phyloP scores from a whole-genome alignment of 2,329 filamentous ascomycete species.

The Fusarium lateritium region DNA sequence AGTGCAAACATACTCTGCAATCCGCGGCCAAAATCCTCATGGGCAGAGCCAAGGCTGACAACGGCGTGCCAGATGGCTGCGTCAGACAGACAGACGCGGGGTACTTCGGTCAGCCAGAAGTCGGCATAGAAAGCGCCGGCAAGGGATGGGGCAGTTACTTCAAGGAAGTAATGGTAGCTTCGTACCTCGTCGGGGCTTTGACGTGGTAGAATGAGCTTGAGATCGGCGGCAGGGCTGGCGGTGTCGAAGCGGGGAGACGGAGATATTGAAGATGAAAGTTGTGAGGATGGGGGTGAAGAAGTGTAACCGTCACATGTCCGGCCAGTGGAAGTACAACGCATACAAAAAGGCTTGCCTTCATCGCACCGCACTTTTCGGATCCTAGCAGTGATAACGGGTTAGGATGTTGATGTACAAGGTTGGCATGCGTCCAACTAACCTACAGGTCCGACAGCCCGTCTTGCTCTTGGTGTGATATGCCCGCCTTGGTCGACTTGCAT shows the following conservation, averaged over 20 bases:
- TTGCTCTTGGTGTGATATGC: background rate
- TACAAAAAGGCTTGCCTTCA: slow-evolving; percentile 5
- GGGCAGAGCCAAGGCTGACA: slow-evolving; percentile 19
- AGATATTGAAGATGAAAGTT: no score
- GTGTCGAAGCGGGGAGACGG: no score
- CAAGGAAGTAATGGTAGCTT: slow-evolving; percentile 17
- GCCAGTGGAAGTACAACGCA: slow-evolving; percentile 21
- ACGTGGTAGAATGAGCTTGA: slow-evolving; percentile 1
- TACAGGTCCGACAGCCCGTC: background rate
- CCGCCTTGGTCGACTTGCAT: no score
- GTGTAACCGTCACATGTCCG: slow-evolving; percentile 24
- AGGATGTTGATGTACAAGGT: background rate
- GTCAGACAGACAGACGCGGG: slow-evolving; percentile 14
- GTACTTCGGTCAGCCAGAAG: slow-evolving; percentile 20
- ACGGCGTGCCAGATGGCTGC: slow-evolving; percentile 30
- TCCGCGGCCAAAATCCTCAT: background rate
- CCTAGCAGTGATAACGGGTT: background rate
- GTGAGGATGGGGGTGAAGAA: background rate
- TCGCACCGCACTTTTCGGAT: slow-evolving; percentile 1
- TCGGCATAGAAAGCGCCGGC: slow-evolving; percentile 20
- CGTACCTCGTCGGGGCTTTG: slow-evolving; percentile 1
- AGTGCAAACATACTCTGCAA: background rate
- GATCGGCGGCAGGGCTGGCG: background rate
- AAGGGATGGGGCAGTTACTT: slow-evolving; percentile 13
- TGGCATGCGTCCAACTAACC: background rate